Conservation (phyloP, 768 basidiomycete genomes). For the Calvatia gigantea region DNA sequence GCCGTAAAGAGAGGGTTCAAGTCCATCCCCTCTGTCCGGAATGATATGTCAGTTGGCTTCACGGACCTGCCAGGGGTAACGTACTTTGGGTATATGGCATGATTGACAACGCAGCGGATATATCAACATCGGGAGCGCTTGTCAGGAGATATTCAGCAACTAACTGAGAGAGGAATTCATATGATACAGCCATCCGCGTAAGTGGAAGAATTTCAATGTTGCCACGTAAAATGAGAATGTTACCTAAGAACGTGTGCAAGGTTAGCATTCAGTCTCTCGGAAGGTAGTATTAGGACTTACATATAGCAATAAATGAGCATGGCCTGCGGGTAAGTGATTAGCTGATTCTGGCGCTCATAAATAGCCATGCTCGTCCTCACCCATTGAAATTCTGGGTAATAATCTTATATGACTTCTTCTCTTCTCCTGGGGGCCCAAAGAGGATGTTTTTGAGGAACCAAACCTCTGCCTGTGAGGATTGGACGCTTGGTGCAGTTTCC, state of each 20-base stretch:
- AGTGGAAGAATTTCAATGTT: conserved; percentile 70
- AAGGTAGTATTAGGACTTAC: conserved; percentile 34
- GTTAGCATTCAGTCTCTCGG: not conserved
- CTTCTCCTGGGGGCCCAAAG: conserved; percentile 35
- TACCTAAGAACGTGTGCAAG: conserved; percentile 53
- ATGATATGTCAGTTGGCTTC: not conserved
- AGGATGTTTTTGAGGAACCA: conserved; percentile 74
- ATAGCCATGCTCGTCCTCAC: conserved; percentile 37
- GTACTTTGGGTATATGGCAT: conserved; percentile 77
- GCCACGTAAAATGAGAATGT: conserved; percentile 84
- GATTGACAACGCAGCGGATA: conserved; percentile 69
- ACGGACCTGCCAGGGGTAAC: conserved; percentile 21
- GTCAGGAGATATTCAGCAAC: conserved; percentile 79
- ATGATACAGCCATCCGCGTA: conserved; percentile 69
- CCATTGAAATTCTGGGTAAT: conserved; percentile 86
- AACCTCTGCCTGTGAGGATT: conserved; percentile 52
- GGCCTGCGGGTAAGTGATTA: conserved; percentile 45
- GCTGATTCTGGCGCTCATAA: not conserved
- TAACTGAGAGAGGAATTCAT: conserved; percentile 79
- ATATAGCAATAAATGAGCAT: conserved; percentile 89
- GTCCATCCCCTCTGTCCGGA: conserved; percentile 75
- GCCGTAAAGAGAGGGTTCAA: conserved; percentile 82
- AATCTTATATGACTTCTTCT: conserved; percentile 44
- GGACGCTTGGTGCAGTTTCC: conserved; percentile 25
- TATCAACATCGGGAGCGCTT: conserved; percentile 54